Percentiles rank a stretch among this genome's conserved stretches.
These are phyloP conservation scores for Ogataea siamensis DNA, from an alignment of 805 yeast genomes.

Conservation along the genomic window DNA sequence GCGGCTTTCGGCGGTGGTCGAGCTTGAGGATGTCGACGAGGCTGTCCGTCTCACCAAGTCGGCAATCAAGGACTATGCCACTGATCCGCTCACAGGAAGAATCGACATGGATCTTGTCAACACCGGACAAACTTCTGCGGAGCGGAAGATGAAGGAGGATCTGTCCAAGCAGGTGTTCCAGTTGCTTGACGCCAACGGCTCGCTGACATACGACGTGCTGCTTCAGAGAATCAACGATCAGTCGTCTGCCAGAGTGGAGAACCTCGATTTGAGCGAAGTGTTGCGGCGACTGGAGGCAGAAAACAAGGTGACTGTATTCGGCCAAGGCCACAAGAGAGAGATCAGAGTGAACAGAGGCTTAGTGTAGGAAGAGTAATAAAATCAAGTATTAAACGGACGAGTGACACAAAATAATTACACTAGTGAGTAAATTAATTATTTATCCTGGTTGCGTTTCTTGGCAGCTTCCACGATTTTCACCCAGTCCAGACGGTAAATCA, in stretches of 20 bases:
- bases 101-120: slow-evolving; percentile 97
- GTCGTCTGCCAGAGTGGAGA: slow-evolving; percentile 62
- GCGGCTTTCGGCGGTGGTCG: slow-evolving; percentile 74
- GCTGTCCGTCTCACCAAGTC: slow-evolving; percentile 90
- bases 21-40: slow-evolving; percentile 80
- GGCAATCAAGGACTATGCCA: slow-evolving; percentile 97
- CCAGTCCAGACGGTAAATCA: slow-evolving; percentile 54
- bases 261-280: slow-evolving; percentile 65
- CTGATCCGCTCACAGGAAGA: slow-evolving; percentile 94
- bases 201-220: slow-evolving; percentile 59
- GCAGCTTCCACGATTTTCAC: slow-evolving; percentile 40
- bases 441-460: slow-evolving; percentile 16
- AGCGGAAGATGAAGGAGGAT: slow-evolving; percentile 74
- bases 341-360: slow-evolving; percentile 34
- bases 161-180: slow-evolving; percentile 58
- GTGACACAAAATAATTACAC: no score
- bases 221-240: slow-evolving; percentile 64
- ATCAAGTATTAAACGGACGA: no score
- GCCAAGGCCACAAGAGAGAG: slow-evolving; percentile 69
- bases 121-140: slow-evolving; percentile 90
- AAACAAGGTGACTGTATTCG: slow-evolving; percentile 63
- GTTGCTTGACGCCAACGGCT: slow-evolving; percentile 48
- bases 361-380: no score
- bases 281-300: slow-evolving; percentile 68
- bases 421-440: no score